Percentiles rank a stretch among this genome's conserved stretches.
phyloP scores from a whole-genome alignment of 2,329 filamentous ascomycete species.

The Xylariaceae sp. region DNA sequence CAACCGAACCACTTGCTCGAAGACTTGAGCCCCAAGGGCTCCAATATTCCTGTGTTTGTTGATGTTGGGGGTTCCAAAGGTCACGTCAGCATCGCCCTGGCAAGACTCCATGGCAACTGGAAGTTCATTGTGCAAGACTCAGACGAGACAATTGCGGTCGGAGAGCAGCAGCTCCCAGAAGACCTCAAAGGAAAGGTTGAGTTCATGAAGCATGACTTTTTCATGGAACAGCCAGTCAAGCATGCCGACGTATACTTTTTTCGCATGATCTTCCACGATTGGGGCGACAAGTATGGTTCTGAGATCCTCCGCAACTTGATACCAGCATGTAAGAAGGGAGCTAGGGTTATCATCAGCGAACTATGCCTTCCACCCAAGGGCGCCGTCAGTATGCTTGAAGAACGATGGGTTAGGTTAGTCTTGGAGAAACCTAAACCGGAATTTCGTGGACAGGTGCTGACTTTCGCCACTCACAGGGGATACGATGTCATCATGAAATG shows the following conservation, averaged over 20 bases:
- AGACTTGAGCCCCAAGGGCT: too few relatives aligned
- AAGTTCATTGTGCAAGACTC: constrained; percentile 51
- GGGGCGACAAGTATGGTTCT: constrained; percentile 22
- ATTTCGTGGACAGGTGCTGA: too few relatives aligned
- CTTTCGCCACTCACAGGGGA: too few relatives aligned
- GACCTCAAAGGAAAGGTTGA: constrained; percentile 4
- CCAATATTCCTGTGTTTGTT: too few relatives aligned
- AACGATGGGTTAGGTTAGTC: too few relatives aligned
- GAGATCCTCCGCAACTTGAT: constrained; percentile 23
- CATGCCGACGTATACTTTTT: constrained; percentile 1
- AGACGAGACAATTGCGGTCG: constrained; percentile 9
- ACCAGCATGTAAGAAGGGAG: constrained; percentile 19
- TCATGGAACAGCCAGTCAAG: constrained; percentile 1
- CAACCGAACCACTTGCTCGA: too few relatives aligned
- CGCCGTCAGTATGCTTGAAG: too few relatives aligned
- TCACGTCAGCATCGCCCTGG: constrained; percentile 5
- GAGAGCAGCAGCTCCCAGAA: neutral
- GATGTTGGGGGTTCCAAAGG: constrained; percentile 11
- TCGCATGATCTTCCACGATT: constrained; percentile 2
- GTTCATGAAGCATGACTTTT: constrained; percentile 3
- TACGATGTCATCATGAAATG: too few relatives aligned
- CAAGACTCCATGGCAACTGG: constrained; percentile 26
- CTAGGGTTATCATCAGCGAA: constrained; percentile 17
- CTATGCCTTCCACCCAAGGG: too few relatives aligned
- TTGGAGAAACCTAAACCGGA: too few relatives aligned